phyloP scores from a whole-genome alignment of 2,329 filamentous ascomycete genomes.

The Sporothrix pseudoabietina region DNA sequence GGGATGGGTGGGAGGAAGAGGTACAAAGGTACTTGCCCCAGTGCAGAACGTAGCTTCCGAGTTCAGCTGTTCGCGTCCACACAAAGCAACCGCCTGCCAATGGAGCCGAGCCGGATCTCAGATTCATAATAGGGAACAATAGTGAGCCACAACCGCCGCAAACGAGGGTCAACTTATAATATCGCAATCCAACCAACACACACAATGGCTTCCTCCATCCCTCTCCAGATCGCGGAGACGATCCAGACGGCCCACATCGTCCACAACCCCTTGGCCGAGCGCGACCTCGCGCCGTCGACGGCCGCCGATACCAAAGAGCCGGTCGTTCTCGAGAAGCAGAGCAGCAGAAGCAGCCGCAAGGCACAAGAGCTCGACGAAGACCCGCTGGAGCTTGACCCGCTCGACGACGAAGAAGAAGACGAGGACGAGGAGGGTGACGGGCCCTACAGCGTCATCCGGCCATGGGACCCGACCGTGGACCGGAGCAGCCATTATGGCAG shows the following conservation, averaged over 20 bases:
- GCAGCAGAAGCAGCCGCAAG: slow-evolving; percentile 38
- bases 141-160: not conserved
- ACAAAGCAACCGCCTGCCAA: slow-evolving; percentile 3
- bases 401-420: slow-evolving; percentile 39
- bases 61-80: slow-evolving; percentile 6
- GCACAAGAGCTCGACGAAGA: slow-evolving; percentile 44
- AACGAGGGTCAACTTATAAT: not conserved
- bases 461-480: slow-evolving; percentile 50
- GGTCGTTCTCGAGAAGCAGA: slow-evolving; percentile 45
- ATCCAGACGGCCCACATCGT: slow-evolving; percentile 82
- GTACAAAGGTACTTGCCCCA: slow-evolving; percentile 10
- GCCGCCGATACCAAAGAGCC: slow-evolving; percentile 68
- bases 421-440: slow-evolving; percentile 53
- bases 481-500: slow-evolving; percentile 62
- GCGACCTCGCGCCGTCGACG: slow-evolving; percentile 81
- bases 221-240: slow-evolving; percentile 72
- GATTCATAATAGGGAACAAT: slow-evolving; percentile 10
- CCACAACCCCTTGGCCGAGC: slow-evolving; percentile 65
- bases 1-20: not conserved
- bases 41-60: not conserved
- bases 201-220: slow-evolving; percentile 58
- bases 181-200: not conserved
- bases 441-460: slow-evolving; percentile 66
- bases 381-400: slow-evolving; percentile 52
- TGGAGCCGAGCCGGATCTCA: slow-evolving; percentile 4